Evolutionary conservation across 2,329 filamentous ascomycete genomes (phyloP).

Genomic region (Ophiostoma tasmaniense): DNA sequence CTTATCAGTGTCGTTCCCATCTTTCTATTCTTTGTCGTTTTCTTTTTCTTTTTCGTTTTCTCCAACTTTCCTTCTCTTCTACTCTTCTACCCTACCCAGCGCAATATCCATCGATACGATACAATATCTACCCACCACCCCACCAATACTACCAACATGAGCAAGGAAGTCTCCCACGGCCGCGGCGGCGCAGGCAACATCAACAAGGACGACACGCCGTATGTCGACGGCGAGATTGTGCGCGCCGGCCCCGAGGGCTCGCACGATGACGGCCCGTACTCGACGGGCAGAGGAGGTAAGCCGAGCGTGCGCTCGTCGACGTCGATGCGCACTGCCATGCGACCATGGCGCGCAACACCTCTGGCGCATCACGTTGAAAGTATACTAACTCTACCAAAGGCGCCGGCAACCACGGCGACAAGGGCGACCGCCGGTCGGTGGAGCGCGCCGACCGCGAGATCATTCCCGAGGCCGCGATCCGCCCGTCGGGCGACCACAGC

Average conservation of each 20-base stretch:
- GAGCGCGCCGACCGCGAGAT: conserved; percentile 43
- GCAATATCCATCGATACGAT: not conserved
- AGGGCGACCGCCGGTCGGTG: conserved; percentile 29
- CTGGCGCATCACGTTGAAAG: no score
- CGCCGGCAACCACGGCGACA: conserved; percentile 50
- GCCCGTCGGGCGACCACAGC: conserved; percentile 38
- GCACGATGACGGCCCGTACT: conserved; percentile 51
- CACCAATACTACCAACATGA: conserved; percentile 3
- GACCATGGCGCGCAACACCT: no score
- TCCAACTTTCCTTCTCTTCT: conserved; percentile 12
- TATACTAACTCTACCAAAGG: conserved; percentile 30
- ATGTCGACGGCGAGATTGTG: conserved; percentile 55
- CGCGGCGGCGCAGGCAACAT: conserved; percentile 57
- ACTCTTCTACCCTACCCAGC: not conserved
- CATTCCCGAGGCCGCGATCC: conserved; percentile 44
- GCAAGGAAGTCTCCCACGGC: conserved; percentile 48
- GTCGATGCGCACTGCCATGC: no score
- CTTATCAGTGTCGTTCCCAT: not conserved
- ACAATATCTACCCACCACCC: not conserved
- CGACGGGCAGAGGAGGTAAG: conserved; percentile 51
- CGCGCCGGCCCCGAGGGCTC: conserved; percentile 45
- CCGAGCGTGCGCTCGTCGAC: not conserved
- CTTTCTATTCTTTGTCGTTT: not conserved
- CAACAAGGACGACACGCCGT: conserved; percentile 47
- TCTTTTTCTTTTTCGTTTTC: conserved; percentile 6